phyloP scores from a whole-genome alignment of 768 basidiomycete genomes.

The Amanita pseudoporphyria region DNA sequence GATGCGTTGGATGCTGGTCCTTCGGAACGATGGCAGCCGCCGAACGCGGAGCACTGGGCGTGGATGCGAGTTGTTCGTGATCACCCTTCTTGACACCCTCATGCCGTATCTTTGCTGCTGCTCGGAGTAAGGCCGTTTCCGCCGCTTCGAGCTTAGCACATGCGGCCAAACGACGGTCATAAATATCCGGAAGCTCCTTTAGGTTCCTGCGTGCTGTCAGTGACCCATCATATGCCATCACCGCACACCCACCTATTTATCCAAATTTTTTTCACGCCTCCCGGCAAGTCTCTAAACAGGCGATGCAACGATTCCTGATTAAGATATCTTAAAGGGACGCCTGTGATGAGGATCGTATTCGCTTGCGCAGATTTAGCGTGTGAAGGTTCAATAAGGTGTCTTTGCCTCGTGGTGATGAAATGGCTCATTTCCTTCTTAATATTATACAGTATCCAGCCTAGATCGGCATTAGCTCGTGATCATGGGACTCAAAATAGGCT shows the following conservation, averaged over 20 bases:
- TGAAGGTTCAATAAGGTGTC: slow-evolving; percentile 62
- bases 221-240: neutral
- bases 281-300: slow-evolving; percentile 78
- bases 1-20: slow-evolving; percentile 70
- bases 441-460: slow-evolving; percentile 82
- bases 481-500: neutral
- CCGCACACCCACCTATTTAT: slow-evolving; percentile 56
- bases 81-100: slow-evolving; percentile 40
- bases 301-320: slow-evolving; percentile 54
- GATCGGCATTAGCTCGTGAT: neutral
- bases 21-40: slow-evolving; percentile 41
- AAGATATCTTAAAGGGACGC: slow-evolving; percentile 74
- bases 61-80: slow-evolving; percentile 15
- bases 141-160: slow-evolving; percentile 78
- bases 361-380: slow-evolving; percentile 80
- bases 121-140: slow-evolving; percentile 68
- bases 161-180: slow-evolving; percentile 66
- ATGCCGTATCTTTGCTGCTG: slow-evolving; percentile 61
- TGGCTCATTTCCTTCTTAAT: slow-evolving; percentile 73
- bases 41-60: slow-evolving; percentile 14
- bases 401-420: slow-evolving; percentile 74
- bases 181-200: slow-evolving; percentile 77
- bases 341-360: slow-evolving; percentile 84
- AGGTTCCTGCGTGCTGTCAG: slow-evolving; percentile 45
- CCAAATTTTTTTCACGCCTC: slow-evolving; percentile 89